Base-by-base conservation (phyloP, 129 eudicot species). In the Solidago caesia region DNA sequence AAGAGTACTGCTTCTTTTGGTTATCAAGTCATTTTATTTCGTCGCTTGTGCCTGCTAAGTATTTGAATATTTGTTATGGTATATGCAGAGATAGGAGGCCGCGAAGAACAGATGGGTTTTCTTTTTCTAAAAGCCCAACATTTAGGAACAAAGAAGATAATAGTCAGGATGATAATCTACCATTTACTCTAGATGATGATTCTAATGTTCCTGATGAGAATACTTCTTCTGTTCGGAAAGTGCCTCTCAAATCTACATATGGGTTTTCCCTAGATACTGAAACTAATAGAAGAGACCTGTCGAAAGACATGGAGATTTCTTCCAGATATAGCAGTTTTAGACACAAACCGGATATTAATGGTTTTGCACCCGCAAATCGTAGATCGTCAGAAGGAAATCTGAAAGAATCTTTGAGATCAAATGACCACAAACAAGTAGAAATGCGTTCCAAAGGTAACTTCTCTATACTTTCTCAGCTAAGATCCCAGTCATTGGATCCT, bases 171-270 rank as follows among this genome's bases (percentile, higher is more conserved):
- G 96, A 90, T 82, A 80, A 85, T 68, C 73, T 92, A 62, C 98
- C 96, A 51, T 89, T 90, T 69, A 84, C 82, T 78, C 84, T 94
- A 4, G 98, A 90, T 71, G 91, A 87, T 70, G 96, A 88, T 82
- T 82, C 89, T 51, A 89, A 81, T 52, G 88, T 77, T 45, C 85
- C 89, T 64, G 88, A 82, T 75, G 95, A 89, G 44, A 84, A 85
- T 62, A 88, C 93, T 4, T 85, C 89, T 53, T 60, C 52, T 48
- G 49, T 46, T 72, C 73, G 75, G 80, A 78, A 74, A 80, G 67
- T 88, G n/a, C 89, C 96, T 39, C 14, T 84, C 52, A 88, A 69
- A 72, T 87, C 95, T 60, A 81, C 88, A 6, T 75, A 81, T 45
- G 95, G 96, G 42, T 94, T 90, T 79, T 83, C 93, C 48, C 71